phyloP scores from a whole-genome alignment of 176 grass and related monocot genomes.

The Paspalum vaginatum region DNA sequence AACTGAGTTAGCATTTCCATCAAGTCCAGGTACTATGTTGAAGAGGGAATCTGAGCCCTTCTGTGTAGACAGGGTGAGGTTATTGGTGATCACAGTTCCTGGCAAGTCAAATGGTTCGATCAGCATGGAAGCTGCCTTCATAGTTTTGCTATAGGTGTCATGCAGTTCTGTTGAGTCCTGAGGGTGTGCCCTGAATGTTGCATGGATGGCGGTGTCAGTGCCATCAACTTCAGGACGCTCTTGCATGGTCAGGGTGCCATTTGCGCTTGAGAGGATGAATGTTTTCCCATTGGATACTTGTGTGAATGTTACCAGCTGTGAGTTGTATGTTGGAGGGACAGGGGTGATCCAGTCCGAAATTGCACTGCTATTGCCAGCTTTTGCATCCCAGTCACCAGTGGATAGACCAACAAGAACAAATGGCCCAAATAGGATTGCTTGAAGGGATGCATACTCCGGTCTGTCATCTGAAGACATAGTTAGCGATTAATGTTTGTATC shows the following conservation, averaged over 20 bases:
- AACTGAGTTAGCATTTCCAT: constrained; percentile 41
- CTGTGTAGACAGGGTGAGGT: constrained; percentile 56
- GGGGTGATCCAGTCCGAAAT: constrained; percentile 71
- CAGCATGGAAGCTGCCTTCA: constrained; percentile 36
- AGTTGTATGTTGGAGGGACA: constrained; percentile 63
- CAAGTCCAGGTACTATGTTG: constrained; percentile 63
- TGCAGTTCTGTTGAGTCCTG: constrained; percentile 31
- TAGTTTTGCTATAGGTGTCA: neutral
- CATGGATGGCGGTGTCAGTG: constrained; percentile 59
- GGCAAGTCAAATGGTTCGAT: constrained; percentile 90
- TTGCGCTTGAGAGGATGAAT: constrained; percentile 66
- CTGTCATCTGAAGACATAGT: constrained; percentile 69
- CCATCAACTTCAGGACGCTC: constrained; percentile 49
- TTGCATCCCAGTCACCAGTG: constrained; percentile 58
- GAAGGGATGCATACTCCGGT: constrained; percentile 68
- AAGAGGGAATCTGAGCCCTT: constrained; percentile 50
- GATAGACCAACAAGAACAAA: constrained; percentile 84
- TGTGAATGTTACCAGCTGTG: constrained; percentile 63
- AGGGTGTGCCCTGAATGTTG: constrained; percentile 71
- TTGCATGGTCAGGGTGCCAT: constrained; percentile 76
- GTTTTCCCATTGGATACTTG: constrained; percentile 58
- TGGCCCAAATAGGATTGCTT: constrained; percentile 82
- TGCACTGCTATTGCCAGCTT: constrained; percentile 43
- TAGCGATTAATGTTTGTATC: constrained; percentile 16
- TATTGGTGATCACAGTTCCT: constrained; percentile 72